A percentile compares a stretch with the other conserved stretches of the same genome.
phyloP scores from a whole-genome alignment of 306 rosid species.

The Calophaca sinica region DNA sequence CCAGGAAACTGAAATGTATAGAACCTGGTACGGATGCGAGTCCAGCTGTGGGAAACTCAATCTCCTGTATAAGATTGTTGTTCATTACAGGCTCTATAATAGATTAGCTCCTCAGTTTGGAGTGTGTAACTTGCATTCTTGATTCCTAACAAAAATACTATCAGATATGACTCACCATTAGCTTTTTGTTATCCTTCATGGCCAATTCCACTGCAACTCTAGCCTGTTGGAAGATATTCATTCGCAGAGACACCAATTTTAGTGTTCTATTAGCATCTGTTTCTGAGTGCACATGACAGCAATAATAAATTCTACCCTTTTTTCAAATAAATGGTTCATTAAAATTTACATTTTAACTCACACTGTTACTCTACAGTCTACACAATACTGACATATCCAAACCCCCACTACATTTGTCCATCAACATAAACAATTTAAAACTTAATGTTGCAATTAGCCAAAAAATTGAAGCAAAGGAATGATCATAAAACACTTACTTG shows the following conservation, averaged over 20 bases:
- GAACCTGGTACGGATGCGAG: conserved; percentile 95
- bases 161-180: conserved; percentile 72
- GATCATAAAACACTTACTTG: conserved; percentile 58
- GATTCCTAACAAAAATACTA: conserved; percentile 35
- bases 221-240: conserved; percentile 61
- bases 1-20: conserved; percentile 25
- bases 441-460: background rate
- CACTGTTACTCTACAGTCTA: background rate
- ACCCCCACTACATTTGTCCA: background rate
- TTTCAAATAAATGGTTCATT: conserved; percentile 8
- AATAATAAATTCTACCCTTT: conserved; percentile 14
- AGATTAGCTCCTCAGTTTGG: conserved; percentile 17
- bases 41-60: conserved; percentile 96
- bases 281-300: background rate
- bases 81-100: conserved; percentile 48
- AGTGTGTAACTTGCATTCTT: conserved; percentile 35
- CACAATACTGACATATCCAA: conserved; percentile 19
- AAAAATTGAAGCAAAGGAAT: conserved; percentile 12
- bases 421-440: background rate
- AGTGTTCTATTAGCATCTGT: conserved; percentile 31
- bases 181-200: conserved; percentile 70
- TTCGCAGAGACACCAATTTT: conserved; percentile 32
- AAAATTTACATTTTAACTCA: background rate
- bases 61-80: conserved; percentile 71
- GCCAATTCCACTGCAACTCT: conserved; percentile 79